Evolutionary conservation across 768 basidiomycete species (phyloP), one percentile per base, ranked within the genome.

Genomic region (Phanerodontia chrysosporium): DNA sequence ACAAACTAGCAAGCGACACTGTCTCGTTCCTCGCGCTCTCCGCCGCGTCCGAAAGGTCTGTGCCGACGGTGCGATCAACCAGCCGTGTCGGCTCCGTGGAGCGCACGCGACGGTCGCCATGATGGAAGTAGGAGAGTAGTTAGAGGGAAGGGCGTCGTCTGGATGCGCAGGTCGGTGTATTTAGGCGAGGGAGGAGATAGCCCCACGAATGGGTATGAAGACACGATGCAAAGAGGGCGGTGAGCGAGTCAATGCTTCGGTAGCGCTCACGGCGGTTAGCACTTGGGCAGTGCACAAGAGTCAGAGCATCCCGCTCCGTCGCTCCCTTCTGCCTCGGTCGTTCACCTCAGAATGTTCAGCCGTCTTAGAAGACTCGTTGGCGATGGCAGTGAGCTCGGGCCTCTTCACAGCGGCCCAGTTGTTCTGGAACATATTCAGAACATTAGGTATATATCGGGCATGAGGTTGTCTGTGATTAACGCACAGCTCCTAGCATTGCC

Each of bases 1-100:
- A 60, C 21, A 70, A 42, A 28, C 62, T 61, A 2, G 57, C 28
- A 18, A 70, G 58, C 3, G 66, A 63, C 28, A 68, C 51, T 14
- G 36, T 32, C 12, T 29, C 28, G 12, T 28, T 13, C 28, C 18
- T 32, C 3, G 27, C 30, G 13, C 2, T 18, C 45, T 39, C 45
- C 8, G 13, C 55, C 25, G n/a, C 42, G 21, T 56, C 44, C 42
- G 42, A 48, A 10, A 25, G 27, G 27, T 56, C 55, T 32, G 55
- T 25, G 25, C 45, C 45, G 44, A 56, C 55, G 21, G 29, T 29
- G 18, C 27, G 55, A 45, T 48, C 55, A 42, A 56, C 55, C 16
- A 48, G 44, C 24, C 14, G 22, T 25, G 36, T 54, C 29, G 55
- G 45, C 42, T 56, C 27, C 27, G 9, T 42, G 18, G 55, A 44